Evolutionary conservation across 106 monocot species (phyloP), one percentile per base, ranked within the genome.

Genomic region (Triglochin maritima): DNA sequence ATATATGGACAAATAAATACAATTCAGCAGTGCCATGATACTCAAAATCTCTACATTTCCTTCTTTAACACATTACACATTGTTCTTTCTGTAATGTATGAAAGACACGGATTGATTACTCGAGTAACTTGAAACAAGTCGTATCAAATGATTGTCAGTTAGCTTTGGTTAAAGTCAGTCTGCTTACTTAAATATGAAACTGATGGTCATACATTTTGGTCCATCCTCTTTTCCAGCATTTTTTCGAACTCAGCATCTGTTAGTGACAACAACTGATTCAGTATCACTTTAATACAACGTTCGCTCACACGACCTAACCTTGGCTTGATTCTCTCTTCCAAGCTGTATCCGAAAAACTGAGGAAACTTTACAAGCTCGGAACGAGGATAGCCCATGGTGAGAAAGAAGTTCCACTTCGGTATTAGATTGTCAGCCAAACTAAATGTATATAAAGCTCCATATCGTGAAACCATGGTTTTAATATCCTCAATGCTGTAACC

Each of bases 371-470:
- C 78, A 14, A 98, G 84, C 74, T 98, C 96, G 4, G 79, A 78
- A 49, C 63, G 69, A 5, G 91, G 86, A 48, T 91, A 98, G 6
- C 74, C 86, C 86, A 81, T 88, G 4, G 80, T 82, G 45, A 84
- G 59, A 72, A 98, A 98, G 61, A 67, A 98, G n/a, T 88, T 68
- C 88, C 91, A 98, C 66, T 98, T 98, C 2, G 96, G 96, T n/a
- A 61, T 66, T 76, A 98, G 41, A 56, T 98, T 98, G 5, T 75
- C 82, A 47, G 57, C 47, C 78, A 98, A 80, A 55, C 91, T 91
- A 59, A 98, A 89, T 2, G 96, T 98, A 69, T 91, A 91, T 50
- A 98, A 68, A 29, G 91, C 81, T 46, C 83, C 91, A 49, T 84
- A 98, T 62, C 78, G 80, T 3, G 84, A 68, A 57, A 88, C 87